phyloP scores from a whole-genome alignment of 306 rosid species.

The Quillaja saponaria region DNA sequence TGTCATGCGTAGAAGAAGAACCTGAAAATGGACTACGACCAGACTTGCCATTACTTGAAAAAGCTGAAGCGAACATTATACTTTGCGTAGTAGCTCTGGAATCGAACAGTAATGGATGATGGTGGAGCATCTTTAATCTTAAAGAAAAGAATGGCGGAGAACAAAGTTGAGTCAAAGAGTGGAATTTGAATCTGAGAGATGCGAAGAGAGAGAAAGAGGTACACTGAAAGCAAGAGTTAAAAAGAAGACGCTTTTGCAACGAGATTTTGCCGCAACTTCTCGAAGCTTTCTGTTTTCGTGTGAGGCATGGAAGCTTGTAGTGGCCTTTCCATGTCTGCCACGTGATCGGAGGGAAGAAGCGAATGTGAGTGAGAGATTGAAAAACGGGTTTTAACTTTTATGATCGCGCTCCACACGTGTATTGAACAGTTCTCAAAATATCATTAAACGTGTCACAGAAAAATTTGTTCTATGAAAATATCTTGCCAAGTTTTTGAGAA shows the following conservation, averaged over 20 bases:
- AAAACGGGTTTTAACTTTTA: no score
- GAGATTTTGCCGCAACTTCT: neutral
- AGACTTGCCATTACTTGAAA: slow-evolving; percentile 14
- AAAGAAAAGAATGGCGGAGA: neutral
- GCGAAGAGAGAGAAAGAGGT: no score
- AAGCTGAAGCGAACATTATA: slow-evolving; percentile 37
- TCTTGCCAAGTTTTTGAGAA: no score
- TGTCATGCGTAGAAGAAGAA: slow-evolving; percentile 33
- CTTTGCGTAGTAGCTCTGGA: slow-evolving; percentile 39
- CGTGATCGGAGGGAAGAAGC: slow-evolving; percentile 42
- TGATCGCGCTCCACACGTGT: slow-evolving; percentile 23
- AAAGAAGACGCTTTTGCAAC: no score
- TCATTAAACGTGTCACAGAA: neutral
- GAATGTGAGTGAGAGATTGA: neutral
- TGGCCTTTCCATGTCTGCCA: slow-evolving; percentile 41
- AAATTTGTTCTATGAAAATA: no score
- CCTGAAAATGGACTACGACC: slow-evolving; percentile 28
- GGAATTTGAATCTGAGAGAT: no score
- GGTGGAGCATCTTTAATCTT: slow-evolving; percentile 52
- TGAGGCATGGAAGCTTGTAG: slow-evolving; percentile 2
- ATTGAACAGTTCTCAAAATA: neutral
- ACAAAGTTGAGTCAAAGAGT: neutral
- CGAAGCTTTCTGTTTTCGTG: neutral
- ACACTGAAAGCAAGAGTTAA: no score
- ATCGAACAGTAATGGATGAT: slow-evolving; percentile 48